phyloP scores from a whole-genome alignment of 257 asterid species.

The Solanum medicagineum region DNA sequence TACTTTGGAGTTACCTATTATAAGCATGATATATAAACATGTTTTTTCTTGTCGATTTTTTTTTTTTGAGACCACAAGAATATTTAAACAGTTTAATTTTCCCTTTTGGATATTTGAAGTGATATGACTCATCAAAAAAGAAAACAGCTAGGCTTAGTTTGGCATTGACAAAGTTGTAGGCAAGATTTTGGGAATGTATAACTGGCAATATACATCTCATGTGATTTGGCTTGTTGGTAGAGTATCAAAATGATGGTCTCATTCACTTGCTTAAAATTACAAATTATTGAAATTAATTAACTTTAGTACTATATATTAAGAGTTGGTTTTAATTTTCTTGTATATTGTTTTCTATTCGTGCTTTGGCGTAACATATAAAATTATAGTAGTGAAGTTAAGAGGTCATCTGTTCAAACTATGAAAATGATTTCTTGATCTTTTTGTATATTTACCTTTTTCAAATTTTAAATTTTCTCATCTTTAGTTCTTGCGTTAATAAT shows the following conservation, averaged over 20 bases:
- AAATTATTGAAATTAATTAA: background rate
- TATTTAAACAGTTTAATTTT: background rate
- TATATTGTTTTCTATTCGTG: background rate
- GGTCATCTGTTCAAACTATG: background rate
- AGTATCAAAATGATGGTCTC: background rate
- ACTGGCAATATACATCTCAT: background rate
- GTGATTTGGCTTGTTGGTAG: background rate
- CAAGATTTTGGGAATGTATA: background rate
- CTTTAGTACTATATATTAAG: background rate
- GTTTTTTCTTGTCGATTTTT: slow-evolving; percentile 1
- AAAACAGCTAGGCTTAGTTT: background rate
- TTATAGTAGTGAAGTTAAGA: background rate
- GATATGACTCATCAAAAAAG: slow-evolving; percentile 7
- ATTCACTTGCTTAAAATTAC: background rate
- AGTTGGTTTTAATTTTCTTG: background rate
- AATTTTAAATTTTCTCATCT: too few species aligned
- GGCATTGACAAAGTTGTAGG: background rate
- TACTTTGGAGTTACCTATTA: background rate
- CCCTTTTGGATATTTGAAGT: background rate
- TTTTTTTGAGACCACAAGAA: slow-evolving; percentile 7
- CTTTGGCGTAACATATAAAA: background rate
- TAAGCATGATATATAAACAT: background rate
- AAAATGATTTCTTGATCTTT: background rate
- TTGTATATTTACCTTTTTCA: too few species aligned
- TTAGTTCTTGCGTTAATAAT: too few species aligned